Base-by-base conservation (phyloP, 352 stramenopile genomes). In the Phytopythium litorale region DNA sequence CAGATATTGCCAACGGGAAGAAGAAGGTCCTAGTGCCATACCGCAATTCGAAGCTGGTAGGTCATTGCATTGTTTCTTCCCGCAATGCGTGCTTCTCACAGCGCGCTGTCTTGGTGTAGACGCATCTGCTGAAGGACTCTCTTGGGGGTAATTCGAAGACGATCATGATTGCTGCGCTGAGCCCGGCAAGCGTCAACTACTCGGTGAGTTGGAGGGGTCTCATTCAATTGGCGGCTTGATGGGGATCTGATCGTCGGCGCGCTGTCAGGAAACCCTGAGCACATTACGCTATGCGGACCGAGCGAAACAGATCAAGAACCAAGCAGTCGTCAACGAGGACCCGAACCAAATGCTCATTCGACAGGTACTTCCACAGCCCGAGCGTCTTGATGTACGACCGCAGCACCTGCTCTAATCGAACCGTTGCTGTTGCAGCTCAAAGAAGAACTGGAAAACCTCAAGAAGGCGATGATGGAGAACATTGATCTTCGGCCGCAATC, bases 221-320 rank as follows among this genome's bases (percentile, higher is more conserved):
- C 12, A 12, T 32, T 12, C 8, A 18, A 28, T 8, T 7, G 30
- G 21, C 13, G 25, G 25, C 25, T 28, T 9, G n/a, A 11, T 32
- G 13, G 19, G 12, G 7, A 56, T 54, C 25, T 35, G 8, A 55
- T 55, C 13, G 8, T 40, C 23, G 4, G n/a, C 16, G 3, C 7
- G 25, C 12, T 40, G 13, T 15, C 59, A 97, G 74, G 91, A 98
- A 82, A 98, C 90, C 6, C 64, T 97, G 13, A 89, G 85, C 35
- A 98, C 91, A 37, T 62, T 98, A 16, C 77, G 90, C n/a, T 98
- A 97, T 62, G 91, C 91, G 0, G 87, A 97, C 62, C 75, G 90
- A 48, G 91, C 91, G 0, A 97, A 98, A 67, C 86, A 97, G 62
- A 98, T 97, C 65, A 97, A 97, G 62, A 98, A 97, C 69, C 89